Base-by-base conservation (phyloP, 1,139 yeast genomes). In the Diutina neorugosa region DNA sequence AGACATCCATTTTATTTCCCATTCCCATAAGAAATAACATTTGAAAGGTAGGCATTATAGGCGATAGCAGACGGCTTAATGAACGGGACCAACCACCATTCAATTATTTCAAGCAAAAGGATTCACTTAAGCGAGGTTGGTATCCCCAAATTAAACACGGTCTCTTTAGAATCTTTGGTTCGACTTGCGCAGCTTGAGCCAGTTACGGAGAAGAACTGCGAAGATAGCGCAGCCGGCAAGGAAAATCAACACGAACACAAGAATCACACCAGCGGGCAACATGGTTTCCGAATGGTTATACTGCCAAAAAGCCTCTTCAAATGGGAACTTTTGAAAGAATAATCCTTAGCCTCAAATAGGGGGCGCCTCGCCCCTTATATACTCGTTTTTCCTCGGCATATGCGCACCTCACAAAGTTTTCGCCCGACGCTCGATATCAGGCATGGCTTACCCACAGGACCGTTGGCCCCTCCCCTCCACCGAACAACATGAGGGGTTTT, bases 191-290 rank as follows among this genome's bases (percentile, higher is more conserved):
- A 71, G 70, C 67, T 70, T 71, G 57, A 74, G 54, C 59, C 62
- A 66, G 71, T 73, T 74, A 54, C 64, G 67, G 61, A 70, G 57
- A 57, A 64, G 61, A 56, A 74, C 66, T 62, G 69, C 72, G 55
- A 59, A 56, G 53, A 74, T 60, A 59, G 70, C 74, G 59, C 64
- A 59, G 62, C 64, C 65, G 58, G 75, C 77, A 63, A 68, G 68
- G 68, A 74, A 74, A 56, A 74, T 57, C 62, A 74, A 71, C 60
- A 71, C 73, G 66, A 74, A 74, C 60, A 74, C 79, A 63, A 74
- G 68, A 63, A 74, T 74, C 70, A 74, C 79, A 70, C 79, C 79
- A 51, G 78, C 64, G 65, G 79, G 79, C 56, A 74, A 70, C 79
- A 74, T 74, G 56, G 50, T 46, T 27, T 27, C 37, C 31, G 48